Evolutionary conservation across 441 rosid species (phyloP).

Genomic region (Gossypium davidsonii): DNA sequence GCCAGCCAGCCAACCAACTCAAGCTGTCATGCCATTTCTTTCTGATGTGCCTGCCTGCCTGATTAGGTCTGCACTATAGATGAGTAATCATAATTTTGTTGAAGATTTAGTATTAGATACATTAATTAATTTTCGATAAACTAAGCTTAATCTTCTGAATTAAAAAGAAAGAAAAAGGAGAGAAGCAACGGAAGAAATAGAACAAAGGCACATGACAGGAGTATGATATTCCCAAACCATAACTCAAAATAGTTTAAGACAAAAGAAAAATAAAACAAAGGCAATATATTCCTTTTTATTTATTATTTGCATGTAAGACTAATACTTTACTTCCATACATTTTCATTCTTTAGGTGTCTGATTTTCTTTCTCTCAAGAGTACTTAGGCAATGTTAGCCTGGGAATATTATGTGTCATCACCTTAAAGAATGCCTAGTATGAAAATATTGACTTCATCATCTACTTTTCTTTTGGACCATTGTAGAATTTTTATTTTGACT

Average conservation of each 20-base stretch:
- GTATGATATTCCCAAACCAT: not conserved
- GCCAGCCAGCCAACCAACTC: constrained; percentile 7
- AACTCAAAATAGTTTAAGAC: not conserved
- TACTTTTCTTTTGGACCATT: not conserved
- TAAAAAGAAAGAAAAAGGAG: not conserved
- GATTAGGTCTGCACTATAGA: not conserved
- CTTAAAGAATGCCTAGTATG: not conserved
- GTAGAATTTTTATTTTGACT: not conserved
- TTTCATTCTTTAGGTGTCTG: not conserved
- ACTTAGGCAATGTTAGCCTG: not conserved
- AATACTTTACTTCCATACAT: not conserved
- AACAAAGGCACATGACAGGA: not conserved
- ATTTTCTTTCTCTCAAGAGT: not conserved
- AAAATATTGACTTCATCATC: not conserved
- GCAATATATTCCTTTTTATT: not conserved
- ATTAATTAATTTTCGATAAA: not conserved
- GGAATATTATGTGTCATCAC: not conserved
- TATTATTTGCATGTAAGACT: not conserved
- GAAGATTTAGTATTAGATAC: not conserved
- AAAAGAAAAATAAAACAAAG: not conserved
- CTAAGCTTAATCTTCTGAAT: not conserved
- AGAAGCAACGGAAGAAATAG: not conserved
- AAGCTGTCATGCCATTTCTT: constrained; percentile 14
- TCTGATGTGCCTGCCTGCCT: constrained; percentile 12
- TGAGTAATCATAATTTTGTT: constrained; percentile 20